Base-by-base conservation (phyloP, 2,329 filamentous ascomycete species). In the Hymenoscyphus fraxineus region DNA sequence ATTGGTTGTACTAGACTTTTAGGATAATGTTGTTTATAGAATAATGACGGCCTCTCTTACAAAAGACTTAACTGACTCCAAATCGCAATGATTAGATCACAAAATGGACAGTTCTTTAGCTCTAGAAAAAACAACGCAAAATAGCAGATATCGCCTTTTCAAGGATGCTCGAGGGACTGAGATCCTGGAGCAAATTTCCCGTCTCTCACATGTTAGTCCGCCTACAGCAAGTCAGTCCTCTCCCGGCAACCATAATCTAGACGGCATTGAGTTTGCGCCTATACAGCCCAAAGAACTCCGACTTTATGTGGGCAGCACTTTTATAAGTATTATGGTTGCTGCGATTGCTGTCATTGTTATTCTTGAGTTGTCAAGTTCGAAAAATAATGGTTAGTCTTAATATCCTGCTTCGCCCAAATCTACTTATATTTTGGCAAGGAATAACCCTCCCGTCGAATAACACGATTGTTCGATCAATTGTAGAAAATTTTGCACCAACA, bases 401-500 rank as follows among this genome's bases (percentile, higher is more conserved):
- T 35, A 6, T 32, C 59, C n/a, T n/a, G 19, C 32, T 15, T 16
- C n/a, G 60, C 57, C 31, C 2, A 15, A 32, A 3, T 10, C 27
- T 61, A 39, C 58, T 19, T 32, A 6, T 6, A n/a, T 38, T 15
- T 3, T 38, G 22, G 22, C 22, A 27, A 69, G 70, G 68, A 2
- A 65, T 72, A 6, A 31, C 47, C 2, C 55, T 70, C 2, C 69
- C 71, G 5, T 66, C 67, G 6, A 61, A 15, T 1, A 72, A 68
- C 54, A 19, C 65, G 0, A 51, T 69, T 13, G 72, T 81, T 0
- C 63, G 76, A 0, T 77, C 80, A 3, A 44, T 81, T 0, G 39
- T 82, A 0, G 76, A 79, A 7, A 81, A 78, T 6, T 87, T 86
- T 59, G 72, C 87, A 0, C 85, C 85, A 0, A 86, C 83, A 0